Base-by-base conservation (phyloP, 1,139 yeast genomes). In the Nakaseomyces bracarensis region DNA sequence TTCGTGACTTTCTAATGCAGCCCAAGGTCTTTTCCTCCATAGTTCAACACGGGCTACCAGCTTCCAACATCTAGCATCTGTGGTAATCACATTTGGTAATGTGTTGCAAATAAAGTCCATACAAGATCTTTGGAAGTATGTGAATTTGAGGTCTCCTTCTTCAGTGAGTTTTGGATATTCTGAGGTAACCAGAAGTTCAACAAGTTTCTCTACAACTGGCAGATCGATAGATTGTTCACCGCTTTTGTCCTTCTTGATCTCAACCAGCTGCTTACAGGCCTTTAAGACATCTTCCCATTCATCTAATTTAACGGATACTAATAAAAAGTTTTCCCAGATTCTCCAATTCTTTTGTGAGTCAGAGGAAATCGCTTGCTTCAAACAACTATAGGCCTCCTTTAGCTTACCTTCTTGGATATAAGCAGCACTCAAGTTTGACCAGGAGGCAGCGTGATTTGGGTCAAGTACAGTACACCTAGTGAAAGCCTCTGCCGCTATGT, bases 341-440 rank as follows among this genome's bases (percentile, higher is more conserved):
- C 85, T 76, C 96, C 97, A 86, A 43, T 89, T 84, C 43, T 72
- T 75, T 52, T 73, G 76, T 22, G 81, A 80, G 37, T 79, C 79
- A 19, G 86, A 82, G 19, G 81, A 67, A 18, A 83, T 71, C 0
- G 97, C 96, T 48, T 77, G 77, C 55, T 82, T 79, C 49, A 87
- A 68, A 0, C 97, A 95, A 52, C 75, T 79, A 53, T 84, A 82
- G 0, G 96, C 95, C 49, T 86, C 94, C 46, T 75, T 72, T 21
- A 74, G 64, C 60, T 83, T 83, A 41, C 75, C 80, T 39, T 74
- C 60, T 48, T 76, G 74, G 36, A 87, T 66, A 43, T 85, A 70
- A 0, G 96, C 79, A 14, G 94, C 79, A 4, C 95, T 89, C 52
- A 93, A 70, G 58, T 91, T 93, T n/a, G 95, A 81, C 98, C 98